Conservation (phyloP, 306 rosid genomes). For the Carpinus fangiana region DNA sequence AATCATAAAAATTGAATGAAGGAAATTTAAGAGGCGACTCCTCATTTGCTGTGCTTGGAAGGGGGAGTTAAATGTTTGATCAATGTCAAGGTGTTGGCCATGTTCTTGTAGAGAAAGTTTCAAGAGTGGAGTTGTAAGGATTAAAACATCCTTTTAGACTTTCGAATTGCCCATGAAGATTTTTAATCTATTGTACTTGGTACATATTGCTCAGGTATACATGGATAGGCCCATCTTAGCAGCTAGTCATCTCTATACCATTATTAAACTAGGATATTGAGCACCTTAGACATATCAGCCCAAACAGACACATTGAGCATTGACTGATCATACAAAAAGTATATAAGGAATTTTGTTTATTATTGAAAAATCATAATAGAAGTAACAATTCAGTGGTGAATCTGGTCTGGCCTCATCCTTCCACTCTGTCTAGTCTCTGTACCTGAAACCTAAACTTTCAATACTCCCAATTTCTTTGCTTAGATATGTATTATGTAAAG, state of each 20-base stretch:
- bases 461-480: neutral
- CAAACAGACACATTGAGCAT: neutral
- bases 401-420: neutral
- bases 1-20: neutral
- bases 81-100: neutral
- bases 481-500: neutral
- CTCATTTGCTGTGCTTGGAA: neutral
- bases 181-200: neutral
- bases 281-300: neutral
- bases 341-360: neutral
- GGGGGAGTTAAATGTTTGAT: neutral
- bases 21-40: neutral
- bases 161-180: neutral
- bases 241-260: neutral
- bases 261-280: neutral
- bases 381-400: neutral
- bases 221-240: neutral
- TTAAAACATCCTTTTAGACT: neutral
- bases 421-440: neutral
- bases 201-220: neutral
- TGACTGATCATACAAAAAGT: neutral
- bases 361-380: neutral
- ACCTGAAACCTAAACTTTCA: neutral
- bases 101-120: neutral
- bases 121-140: neutral